These are phyloP conservation scores for Flaveria bidentis DNA, from an alignment of 129 eudicot genomes.

Conservation along the genomic window DNA sequence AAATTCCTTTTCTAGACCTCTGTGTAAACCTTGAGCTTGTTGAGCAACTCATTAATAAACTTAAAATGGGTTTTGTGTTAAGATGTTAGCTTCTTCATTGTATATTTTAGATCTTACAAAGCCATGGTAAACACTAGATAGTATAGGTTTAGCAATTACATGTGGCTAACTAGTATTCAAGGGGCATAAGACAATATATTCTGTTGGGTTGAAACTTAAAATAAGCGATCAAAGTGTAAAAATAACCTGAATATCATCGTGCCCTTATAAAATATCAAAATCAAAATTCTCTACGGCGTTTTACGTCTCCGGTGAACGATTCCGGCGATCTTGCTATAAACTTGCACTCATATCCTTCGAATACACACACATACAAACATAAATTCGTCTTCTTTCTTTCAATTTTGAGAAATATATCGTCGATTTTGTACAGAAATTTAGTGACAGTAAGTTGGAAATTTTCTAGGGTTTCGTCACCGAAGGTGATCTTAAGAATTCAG, in stretches of 20 bases:
- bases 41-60: too few relatives aligned
- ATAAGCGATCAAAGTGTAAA: not conserved
- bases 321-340: constrained; percentile 14
- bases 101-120: too few relatives aligned
- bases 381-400: not conserved
- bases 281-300: not conserved
- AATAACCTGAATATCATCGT: not conserved
- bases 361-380: constrained; percentile 4
- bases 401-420: not conserved
- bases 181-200: too few relatives aligned
- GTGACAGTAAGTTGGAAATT: constrained; percentile 22
- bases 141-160: too few relatives aligned
- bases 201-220: constrained; percentile 9
- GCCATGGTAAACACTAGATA: too few relatives aligned
- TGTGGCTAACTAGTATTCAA: too few relatives aligned
- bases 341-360: not conserved
- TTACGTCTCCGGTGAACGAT: constrained; percentile 28
- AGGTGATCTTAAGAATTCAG: too few relatives aligned
- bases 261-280: constrained; percentile 20
- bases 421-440: constrained; percentile 8
- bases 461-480: constrained; percentile 31
- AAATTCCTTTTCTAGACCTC: too few relatives aligned
- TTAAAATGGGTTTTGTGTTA: too few relatives aligned
- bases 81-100: too few relatives aligned
- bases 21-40: too few relatives aligned